These are phyloP conservation scores for Coemansia reversa DNA, from an alignment of 192 early-diverging fungal genomes.

Conservation along the genomic window DNA sequence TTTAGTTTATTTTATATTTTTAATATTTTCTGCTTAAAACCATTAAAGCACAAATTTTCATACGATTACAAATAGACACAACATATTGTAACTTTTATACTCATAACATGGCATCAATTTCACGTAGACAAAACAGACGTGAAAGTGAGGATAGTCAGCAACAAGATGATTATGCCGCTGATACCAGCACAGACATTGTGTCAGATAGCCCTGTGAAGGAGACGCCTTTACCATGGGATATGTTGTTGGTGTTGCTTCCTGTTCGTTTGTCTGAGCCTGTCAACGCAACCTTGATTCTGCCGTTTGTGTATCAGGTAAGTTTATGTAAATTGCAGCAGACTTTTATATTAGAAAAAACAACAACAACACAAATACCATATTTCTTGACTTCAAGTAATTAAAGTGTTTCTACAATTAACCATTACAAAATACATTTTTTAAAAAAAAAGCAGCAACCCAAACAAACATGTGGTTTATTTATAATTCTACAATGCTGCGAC, in stretches of 20 bases:
- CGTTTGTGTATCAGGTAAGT: constrained; percentile 76
- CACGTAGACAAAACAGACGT: not conserved
- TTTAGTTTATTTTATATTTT: not conserved
- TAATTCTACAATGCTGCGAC: not conserved
- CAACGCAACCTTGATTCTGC: constrained; percentile 74
- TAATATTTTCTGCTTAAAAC: not conserved
- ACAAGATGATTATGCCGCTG: not conserved
- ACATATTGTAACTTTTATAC: not conserved
- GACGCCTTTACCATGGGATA: constrained; percentile 50
- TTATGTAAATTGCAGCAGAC: not conserved
- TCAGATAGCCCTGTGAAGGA: constrained; percentile 9
- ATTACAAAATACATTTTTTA: not conserved
- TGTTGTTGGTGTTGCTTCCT: constrained; percentile 28
- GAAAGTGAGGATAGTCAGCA: not conserved
- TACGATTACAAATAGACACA: not conserved
- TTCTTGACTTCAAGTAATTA: not conserved
- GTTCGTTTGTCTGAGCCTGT: constrained; percentile 67
- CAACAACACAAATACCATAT: not conserved
- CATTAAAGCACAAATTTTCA: not conserved
- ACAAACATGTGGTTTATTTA: not conserved
- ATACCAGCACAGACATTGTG: not conserved
- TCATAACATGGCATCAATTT: not conserved
- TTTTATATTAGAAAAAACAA: not conserved
- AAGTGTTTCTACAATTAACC: not conserved
- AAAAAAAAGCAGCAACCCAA: not conserved